These are phyloP conservation scores for Albatrellus ellisii DNA, from an alignment of 768 basidiomycete genomes.

Conservation along the genomic window DNA sequence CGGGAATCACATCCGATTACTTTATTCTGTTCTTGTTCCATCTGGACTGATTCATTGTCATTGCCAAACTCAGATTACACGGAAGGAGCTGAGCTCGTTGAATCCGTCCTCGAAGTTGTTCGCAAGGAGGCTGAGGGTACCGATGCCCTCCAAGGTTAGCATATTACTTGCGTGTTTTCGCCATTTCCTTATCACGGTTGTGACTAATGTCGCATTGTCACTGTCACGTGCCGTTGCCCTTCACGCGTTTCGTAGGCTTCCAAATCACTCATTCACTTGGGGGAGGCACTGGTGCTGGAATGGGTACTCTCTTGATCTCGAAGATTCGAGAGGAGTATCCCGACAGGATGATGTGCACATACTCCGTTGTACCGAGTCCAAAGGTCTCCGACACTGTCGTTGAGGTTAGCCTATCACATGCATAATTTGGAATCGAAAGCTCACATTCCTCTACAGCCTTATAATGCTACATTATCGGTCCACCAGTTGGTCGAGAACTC, in stretches of 20 bases:
- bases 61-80: slow-evolving; percentile 51
- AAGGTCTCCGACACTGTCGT: slow-evolving; percentile 99
- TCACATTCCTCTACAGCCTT: slow-evolving; percentile 42
- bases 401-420: slow-evolving; percentile 36
- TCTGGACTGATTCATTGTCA: slow-evolving; percentile 7
- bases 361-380: slow-evolving; percentile 95
- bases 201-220: slow-evolving; percentile 7
- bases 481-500: slow-evolving; percentile 99
- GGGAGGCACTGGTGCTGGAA: slow-evolving; percentile 99
- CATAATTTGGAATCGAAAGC: neutral
- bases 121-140: slow-evolving; percentile 98
- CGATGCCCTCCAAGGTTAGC: slow-evolving; percentile 86
- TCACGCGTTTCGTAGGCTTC: slow-evolving; percentile 49
- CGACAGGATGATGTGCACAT: slow-evolving; percentile 99
- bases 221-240: slow-evolving; percentile 10
- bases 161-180: neutral
- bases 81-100: slow-evolving; percentile 96
- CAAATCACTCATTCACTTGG: slow-evolving; percentile 98
- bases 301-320: slow-evolving; percentile 98
- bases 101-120: slow-evolving; percentile 95
- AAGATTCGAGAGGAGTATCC: slow-evolving; percentile 99
- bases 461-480: slow-evolving; percentile 96
- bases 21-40: slow-evolving; percentile 11
- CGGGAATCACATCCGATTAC: slow-evolving; percentile 12
- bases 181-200: too few relatives aligned